Base-by-base conservation (phyloP, 75 land plant genomes). In the Isoetes taiwanensis region DNA sequence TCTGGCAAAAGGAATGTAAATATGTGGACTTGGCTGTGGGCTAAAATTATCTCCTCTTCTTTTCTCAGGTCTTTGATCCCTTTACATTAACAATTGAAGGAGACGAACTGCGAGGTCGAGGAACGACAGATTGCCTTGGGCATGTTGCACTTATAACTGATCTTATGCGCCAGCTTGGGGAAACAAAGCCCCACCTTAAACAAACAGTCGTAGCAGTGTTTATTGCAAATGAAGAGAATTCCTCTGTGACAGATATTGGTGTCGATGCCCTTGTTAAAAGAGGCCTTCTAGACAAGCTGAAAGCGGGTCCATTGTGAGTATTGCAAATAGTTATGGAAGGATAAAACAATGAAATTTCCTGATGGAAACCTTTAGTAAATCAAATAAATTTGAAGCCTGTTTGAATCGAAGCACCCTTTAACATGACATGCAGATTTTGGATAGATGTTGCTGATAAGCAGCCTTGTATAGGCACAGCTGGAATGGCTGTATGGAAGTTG, bases 391-490 rank as follows among this genome's bases (percentile, higher is more conserved):
- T n/a, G n/a, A n/a, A n/a, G n/a, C n/a, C n/a, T n/a, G n/a, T n/a
- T n/a, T n/a, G n/a, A n/a, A n/a, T n/a, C n/a, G n/a, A n/a, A n/a
- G n/a, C n/a, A n/a, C n/a, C n/a, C n/a, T n/a, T n/a, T n/a, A n/a
- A n/a, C n/a, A n/a, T n/a, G n/a, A n/a, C n/a, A n/a, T 52, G 29
- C 74, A 89, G 86, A 54, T 90, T 73, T 69, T 90, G 91, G 91
- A 77, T 85, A 57, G 91, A 90, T 46, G 78, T 81, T 37, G 91
- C 96, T 21, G 96, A 90, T 71, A 85, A 85, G 57, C 96, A 90
- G 52, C 96, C 96, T 28, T 90, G 96, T 68, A 85, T 82, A 56
- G 96, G 96, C 35, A 85, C 91, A 12, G 96, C 91, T 9, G 96
- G 96, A 32, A 76, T 78, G 81, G 59, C 82, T 56, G 73, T 68